These are phyloP conservation scores for Cercophora sp. DNA, from an alignment of 495 filamentous ascomycete species.

Conservation along the genomic window DNA sequence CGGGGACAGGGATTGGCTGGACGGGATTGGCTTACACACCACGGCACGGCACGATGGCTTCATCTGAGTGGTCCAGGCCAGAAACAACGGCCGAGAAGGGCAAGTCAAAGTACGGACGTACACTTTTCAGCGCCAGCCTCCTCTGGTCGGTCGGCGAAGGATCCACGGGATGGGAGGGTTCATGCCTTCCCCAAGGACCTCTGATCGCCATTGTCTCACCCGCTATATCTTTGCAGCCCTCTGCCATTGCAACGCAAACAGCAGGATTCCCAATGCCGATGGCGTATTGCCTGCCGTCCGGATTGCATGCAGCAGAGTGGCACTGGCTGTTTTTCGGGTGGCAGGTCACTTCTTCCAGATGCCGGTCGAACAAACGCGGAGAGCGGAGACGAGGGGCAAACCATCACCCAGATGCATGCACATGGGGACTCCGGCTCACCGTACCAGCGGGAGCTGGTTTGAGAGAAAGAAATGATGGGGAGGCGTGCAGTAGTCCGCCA, in stretches of 20 bases:
- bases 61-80: conserved; percentile 4
- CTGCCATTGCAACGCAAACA: conserved; percentile 2
- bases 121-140: conserved; percentile 1
- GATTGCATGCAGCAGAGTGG: no score
- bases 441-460: background rate
- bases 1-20: background rate
- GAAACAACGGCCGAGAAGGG: conserved; percentile 4
- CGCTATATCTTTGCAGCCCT: background rate
- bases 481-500: background rate
- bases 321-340: no score
- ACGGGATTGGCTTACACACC: conserved; percentile 11
- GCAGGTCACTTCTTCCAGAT: conserved; percentile 1
- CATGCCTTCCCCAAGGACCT: background rate
- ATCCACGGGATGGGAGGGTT: no score
- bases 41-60: conserved; percentile 8
- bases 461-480: background rate
- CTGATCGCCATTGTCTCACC: background rate
- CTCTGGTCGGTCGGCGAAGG: no score
- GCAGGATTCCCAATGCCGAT: background rate
- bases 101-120: conserved; percentile 8
- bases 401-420: no score
- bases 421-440: no score
- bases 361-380: background rate
- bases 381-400: no score
- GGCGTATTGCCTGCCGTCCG: no score